Base-by-base conservation (phyloP, 2,329 filamentous ascomycete genomes). In the Phyllosticta citriasiana region DNA sequence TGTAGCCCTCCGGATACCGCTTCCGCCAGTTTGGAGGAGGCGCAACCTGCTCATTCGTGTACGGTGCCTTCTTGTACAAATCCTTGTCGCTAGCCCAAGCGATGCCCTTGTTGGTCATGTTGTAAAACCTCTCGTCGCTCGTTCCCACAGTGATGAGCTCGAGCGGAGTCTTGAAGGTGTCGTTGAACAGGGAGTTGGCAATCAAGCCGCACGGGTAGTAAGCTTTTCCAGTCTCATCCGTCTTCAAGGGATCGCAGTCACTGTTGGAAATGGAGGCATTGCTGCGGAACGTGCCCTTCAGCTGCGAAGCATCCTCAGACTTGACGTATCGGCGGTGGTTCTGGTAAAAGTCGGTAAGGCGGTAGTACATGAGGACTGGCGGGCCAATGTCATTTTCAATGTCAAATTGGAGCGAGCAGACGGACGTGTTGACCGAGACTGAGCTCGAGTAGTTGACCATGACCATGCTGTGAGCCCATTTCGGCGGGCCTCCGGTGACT, bases 261-360 rank as follows among this genome's bases (percentile, higher is more conserved):
- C 90, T 88, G 33, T 76, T 76, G 33, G 81, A 76, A 66, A 97
- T 88, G 1, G 83, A 81, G 40, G 67, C 67, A 62, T 81, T 82
- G 33, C 79, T 78, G 19, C 88, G 82, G 10, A 80, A 81, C 5
- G 85, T 79, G 54, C 92, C 94, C 66, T 87, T 88, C 59, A 99
- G 80, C 75, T 99, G 94, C 58, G 89, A 81, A 62, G 87, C 82
- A 70, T 92, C 88, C 69, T 96, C 88, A 1, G 90, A 96, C 71
- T 91, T 89, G 63, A 97, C 94, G 68, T 99, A 99, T 74, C 93
- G 87, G 66, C 94, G 88, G 73, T 99, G 94, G 73, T 99, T 99
- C 76, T 99, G 94, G 79, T 97, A 97, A 78, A 99, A 99, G 77
- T 97, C 96, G 62, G 91, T 93, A 65, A 99, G 85, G 67, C 88